phyloP scores from a whole-genome alignment of 2,329 filamentous ascomycete genomes.

The Davidsoniella eucalypti region DNA sequence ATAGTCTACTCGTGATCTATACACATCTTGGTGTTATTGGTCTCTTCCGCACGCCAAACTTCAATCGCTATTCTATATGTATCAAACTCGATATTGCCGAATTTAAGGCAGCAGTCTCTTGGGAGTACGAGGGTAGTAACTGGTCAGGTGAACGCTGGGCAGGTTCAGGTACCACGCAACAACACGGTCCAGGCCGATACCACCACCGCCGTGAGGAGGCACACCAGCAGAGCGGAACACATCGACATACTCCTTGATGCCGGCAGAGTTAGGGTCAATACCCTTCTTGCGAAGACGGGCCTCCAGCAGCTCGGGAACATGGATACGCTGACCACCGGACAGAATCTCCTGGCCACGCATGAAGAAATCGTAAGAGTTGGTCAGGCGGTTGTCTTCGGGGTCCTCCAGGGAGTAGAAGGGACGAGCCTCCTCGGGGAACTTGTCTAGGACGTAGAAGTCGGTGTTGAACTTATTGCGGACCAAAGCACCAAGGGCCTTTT shows the following conservation, averaged over 20 bases:
- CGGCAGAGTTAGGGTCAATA: slow-evolving; percentile 54
- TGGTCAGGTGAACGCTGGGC: slow-evolving; percentile 41
- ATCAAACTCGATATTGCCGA: background rate
- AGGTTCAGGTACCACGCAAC: slow-evolving; percentile 48
- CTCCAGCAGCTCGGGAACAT: slow-evolving; percentile 60
- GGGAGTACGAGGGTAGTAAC: slow-evolving; percentile 42
- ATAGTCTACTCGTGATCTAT: no score
- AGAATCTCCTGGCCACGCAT: slow-evolving; percentile 86
- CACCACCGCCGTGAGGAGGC: slow-evolving; percentile 79
- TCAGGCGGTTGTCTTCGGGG: slow-evolving; percentile 46
- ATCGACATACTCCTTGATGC: slow-evolving; percentile 83
- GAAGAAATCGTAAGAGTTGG: slow-evolving; percentile 66
- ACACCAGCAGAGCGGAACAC: slow-evolving; percentile 67
- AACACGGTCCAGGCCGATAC: slow-evolving; percentile 78
- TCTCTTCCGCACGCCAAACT: no score
- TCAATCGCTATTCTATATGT: background rate
- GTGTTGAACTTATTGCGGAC: slow-evolving; percentile 80
- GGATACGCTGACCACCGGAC: slow-evolving; percentile 81
- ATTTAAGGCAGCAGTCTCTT: slow-evolving; percentile 38
- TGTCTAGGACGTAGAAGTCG: slow-evolving; percentile 94
- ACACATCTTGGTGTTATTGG: no score
- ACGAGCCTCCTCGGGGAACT: slow-evolving; percentile 77
- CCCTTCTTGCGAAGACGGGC: slow-evolving; percentile 63
- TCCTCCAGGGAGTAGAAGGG: slow-evolving; percentile 88
- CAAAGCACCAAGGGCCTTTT: slow-evolving; percentile 76